These are phyloP conservation scores for Mycena chlorophos DNA, from an alignment of 768 basidiomycete species.

Conservation along the genomic window DNA sequence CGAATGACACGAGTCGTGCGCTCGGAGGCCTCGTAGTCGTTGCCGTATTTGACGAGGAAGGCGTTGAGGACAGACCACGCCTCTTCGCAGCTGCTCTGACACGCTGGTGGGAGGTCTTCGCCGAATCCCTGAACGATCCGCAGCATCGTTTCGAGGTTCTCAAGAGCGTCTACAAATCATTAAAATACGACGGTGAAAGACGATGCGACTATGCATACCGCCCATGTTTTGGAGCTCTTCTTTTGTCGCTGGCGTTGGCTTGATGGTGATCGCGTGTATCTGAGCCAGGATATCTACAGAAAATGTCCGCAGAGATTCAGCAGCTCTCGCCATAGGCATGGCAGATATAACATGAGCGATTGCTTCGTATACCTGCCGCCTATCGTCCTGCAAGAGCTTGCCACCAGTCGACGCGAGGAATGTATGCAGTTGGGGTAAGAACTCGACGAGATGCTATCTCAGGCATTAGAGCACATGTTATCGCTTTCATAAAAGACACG, in stretches of 20 bases:
- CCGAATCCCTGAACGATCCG: conserved; percentile 79
- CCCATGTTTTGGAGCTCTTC: conserved; percentile 68
- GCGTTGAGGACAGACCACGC: conserved; percentile 82
- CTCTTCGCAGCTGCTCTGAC: conserved; percentile 75
- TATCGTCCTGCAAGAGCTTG: conserved; percentile 83
- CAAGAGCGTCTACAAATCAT: conserved; percentile 69
- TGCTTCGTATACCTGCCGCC: conserved; percentile 90
- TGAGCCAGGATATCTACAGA: conserved; percentile 79
- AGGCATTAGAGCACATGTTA: not conserved
- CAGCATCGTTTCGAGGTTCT: conserved; percentile 92
- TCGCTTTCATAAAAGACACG: conserved; percentile 15
- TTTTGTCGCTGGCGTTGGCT: conserved; percentile 58
- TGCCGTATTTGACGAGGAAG: conserved; percentile 78
- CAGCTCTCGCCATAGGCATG: conserved; percentile 88
- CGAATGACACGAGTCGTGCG: conserved; percentile 82
- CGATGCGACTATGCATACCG: conserved; percentile 48
- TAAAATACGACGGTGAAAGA: conserved; percentile 4
- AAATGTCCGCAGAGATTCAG: conserved; percentile 84
- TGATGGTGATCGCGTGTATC: conserved; percentile 63
- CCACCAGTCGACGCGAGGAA: conserved; percentile 81
- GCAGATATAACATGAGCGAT: conserved; percentile 93
- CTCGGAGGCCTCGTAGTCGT: conserved; percentile 76
- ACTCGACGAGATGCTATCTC: conserved; percentile 83
- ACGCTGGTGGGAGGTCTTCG: conserved; percentile 77
- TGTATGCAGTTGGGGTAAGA: conserved; percentile 86